Base-by-base conservation (phyloP, 768 basidiomycete species). In the Tubosaeta sp. region DNA sequence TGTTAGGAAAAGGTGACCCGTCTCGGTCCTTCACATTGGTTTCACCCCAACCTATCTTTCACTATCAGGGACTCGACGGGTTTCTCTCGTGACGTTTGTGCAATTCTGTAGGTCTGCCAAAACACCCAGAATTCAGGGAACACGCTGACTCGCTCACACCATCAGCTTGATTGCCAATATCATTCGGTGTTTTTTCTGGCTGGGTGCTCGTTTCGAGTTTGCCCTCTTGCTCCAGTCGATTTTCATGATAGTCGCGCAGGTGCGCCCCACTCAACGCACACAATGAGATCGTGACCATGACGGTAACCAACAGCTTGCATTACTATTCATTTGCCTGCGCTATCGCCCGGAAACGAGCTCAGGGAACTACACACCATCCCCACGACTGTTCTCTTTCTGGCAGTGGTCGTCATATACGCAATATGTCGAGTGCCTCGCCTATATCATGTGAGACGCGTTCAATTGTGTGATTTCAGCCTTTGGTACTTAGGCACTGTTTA, bases 181-280 rank as follows among this genome's bases (percentile, higher is more conserved):
- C 47, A 86, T 86, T 22, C 78, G 90, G 61, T 93, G 90, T 67
- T 93, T 91, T 75, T 93, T 92, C 71, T 93, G 90, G 90, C 71
- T 93, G 31, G 90, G 90, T 49, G 73, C 84, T 34, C 86, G 62
- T 46, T 93, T 90, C 66, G 90, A 92, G 71, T 69, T 78, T 41
- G 79, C 90, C 2, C 69, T 93, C 46, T 73, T 93, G n/a, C 57
- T 90, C 9, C 90, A 93, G 68, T 90, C 88, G 16, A 68, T 92
- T 49, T 72, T 93, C 46, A 90, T 93, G 90, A 91, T 93, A 53
- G 55, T 86, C 40, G 82, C 89, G 14, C 90, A 93, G 72, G 90
- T 88, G 61, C 46, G 76, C 60, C 34, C 24, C 52, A 45, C 30
- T 27, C 13, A 46, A 18, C 29, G 27, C 34, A 38, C 40, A 44